These are phyloP conservation scores for Monosporascus sp. DNA, from an alignment of 2,329 filamentous ascomycete genomes.

Conservation along the genomic window DNA sequence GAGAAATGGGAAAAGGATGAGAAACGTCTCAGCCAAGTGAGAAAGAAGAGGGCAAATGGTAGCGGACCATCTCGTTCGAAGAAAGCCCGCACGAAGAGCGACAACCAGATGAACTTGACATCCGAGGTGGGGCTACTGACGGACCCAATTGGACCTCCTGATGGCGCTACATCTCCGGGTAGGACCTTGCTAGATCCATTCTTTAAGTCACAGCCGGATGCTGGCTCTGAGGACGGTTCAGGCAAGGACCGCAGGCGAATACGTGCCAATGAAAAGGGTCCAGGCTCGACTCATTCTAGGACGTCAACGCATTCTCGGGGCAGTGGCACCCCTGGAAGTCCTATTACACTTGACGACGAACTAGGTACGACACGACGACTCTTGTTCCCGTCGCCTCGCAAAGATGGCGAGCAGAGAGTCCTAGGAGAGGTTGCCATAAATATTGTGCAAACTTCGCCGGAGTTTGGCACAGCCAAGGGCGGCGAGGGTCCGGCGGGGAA, in stretches of 20 bases:
- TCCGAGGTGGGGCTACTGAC: slow-evolving; percentile 51
- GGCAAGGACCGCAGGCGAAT: slow-evolving; percentile 10
- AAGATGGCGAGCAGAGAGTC: slow-evolving; percentile 56
- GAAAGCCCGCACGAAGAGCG: slow-evolving; percentile 44
- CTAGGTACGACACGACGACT: slow-evolving; percentile 60
- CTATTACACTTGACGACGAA: slow-evolving; percentile 48
- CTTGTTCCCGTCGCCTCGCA: slow-evolving; percentile 71
- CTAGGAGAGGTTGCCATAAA: slow-evolving; percentile 54
- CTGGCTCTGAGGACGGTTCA: slow-evolving; percentile 24
- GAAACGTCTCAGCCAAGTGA: slow-evolving; percentile 45
- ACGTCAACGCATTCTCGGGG: slow-evolving; percentile 50
- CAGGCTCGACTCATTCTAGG: slow-evolving; percentile 38
- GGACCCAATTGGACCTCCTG: slow-evolving; percentile 44
- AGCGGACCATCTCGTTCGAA: slow-evolving; percentile 37
- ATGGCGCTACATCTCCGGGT: slow-evolving; percentile 28
- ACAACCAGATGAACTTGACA: slow-evolving; percentile 37
- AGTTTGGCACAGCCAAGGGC: slow-evolving; percentile 31
- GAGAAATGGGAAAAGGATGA: slow-evolving; percentile 73
- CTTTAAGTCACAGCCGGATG: slow-evolving; percentile 27
- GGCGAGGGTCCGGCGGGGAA: slow-evolving; percentile 28
- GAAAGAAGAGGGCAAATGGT: slow-evolving; percentile 42
- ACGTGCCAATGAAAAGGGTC: slow-evolving; percentile 14
- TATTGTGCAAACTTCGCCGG: slow-evolving; percentile 38
- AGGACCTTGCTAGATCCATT: slow-evolving; percentile 8
- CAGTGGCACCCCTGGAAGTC: slow-evolving; percentile 51